Conservation (phyloP, 1,139 yeast species). For the Debaryomyces nepalensis region DNA sequence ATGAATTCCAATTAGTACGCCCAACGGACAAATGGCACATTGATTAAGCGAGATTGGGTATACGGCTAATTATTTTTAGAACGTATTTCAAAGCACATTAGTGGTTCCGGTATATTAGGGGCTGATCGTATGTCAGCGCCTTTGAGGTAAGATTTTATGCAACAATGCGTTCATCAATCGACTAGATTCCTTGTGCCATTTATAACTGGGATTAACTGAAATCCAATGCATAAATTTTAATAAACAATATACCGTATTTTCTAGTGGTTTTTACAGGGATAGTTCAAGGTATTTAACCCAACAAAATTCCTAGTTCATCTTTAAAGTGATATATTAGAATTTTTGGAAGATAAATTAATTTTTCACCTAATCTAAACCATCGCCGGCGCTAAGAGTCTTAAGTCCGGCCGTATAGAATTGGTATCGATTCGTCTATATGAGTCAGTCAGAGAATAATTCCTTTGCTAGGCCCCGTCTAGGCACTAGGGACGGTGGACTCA, state of each 20-base stretch:
- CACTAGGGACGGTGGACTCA: background rate
- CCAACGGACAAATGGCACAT: too few species aligned
- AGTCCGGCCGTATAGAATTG: background rate
- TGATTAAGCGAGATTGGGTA: background rate
- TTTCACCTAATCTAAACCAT: too few species aligned
- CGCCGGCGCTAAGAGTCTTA: too few species aligned
- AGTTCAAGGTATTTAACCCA: constrained; percentile 6
- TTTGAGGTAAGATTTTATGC: constrained; percentile 3
- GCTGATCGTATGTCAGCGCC: constrained; percentile 5
- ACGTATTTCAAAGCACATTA: background rate
- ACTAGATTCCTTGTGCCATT: constrained; percentile 4
- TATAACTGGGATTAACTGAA: constrained; percentile 1
- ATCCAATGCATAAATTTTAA: constrained; percentile 5
- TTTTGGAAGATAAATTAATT: too few species aligned
- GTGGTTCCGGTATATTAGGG: background rate
- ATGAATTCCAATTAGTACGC: too few species aligned
- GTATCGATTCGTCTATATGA: background rate
- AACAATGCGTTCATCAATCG: constrained; percentile 6
- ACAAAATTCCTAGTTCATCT: constrained; percentile 8
- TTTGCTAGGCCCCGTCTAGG: background rate
- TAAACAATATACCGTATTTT: constrained; percentile 3
- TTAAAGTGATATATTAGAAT: too few species aligned
- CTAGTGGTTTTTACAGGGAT: constrained; percentile 1
- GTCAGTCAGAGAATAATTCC: background rate
- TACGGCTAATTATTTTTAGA: background rate